These are phyloP conservation scores for Jamesozyma spencerorum DNA, from an alignment of 805 yeast species.

Conservation along the genomic window DNA sequence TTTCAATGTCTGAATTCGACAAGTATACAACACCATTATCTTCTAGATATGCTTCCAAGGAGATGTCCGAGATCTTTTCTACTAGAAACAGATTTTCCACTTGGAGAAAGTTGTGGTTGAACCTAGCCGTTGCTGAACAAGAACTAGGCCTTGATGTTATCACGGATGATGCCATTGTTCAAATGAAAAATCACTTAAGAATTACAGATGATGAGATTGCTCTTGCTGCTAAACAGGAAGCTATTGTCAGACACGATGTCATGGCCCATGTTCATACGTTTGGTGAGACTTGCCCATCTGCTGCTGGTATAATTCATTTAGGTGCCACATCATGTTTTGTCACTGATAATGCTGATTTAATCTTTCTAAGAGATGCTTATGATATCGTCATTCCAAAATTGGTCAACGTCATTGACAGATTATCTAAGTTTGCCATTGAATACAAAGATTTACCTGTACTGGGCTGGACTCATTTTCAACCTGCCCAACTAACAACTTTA, in stretches of 20 bases:
- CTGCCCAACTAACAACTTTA: conserved; percentile 96
- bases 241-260: conserved; percentile 96
- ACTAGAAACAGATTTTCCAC: conserved; percentile 90
- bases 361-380: conserved; percentile 91
- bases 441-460: conserved; percentile 93
- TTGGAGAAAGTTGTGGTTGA: conserved; percentile 96
- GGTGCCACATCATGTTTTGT: conserved; percentile 98
- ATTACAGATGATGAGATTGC: conserved; percentile 91
- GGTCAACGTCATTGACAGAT: conserved; percentile 89
- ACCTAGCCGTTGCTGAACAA: conserved; percentile 90
- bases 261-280: conserved; percentile 98
- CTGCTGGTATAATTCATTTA: conserved; percentile 94
- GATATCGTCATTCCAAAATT: conserved; percentile 89
- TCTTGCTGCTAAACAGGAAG: conserved; percentile 85
- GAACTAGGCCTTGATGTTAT: conserved; percentile 78
- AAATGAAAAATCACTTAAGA: conserved; percentile 66
- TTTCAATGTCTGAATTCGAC: conserved; percentile 44
- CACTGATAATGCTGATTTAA: conserved; percentile 95
- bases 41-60: conserved; percentile 94
- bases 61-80: conserved; percentile 91
- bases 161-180: conserved; percentile 83
- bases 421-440: conserved; percentile 77
- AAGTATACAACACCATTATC: conserved; percentile 87
- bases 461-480: conserved; percentile 99
- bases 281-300: conserved; percentile 87